These are phyloP conservation scores for Pestalotiopsis fici DNA, from an alignment of 2,329 filamentous ascomycete genomes.

Conservation along the genomic window DNA sequence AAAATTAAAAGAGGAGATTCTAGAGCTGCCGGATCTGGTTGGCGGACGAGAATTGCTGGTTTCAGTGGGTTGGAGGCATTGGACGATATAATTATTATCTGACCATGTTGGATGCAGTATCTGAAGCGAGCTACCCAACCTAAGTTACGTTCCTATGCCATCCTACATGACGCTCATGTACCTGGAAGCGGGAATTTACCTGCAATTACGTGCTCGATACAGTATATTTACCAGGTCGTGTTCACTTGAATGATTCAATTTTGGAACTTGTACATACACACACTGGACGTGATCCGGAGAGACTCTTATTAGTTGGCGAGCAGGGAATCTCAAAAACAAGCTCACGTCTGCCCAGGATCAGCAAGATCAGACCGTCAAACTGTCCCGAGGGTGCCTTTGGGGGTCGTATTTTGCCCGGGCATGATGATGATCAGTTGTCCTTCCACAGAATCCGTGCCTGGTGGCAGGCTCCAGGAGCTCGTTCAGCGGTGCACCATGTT, in stretches of 20 bases:
- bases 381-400: neutral
- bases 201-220: neutral
- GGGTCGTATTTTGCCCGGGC: neutral
- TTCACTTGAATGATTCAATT: no score
- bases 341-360: neutral
- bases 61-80: slow-evolving; percentile 4
- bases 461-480: neutral
- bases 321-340: neutral
- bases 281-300: neutral
- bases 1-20: neutral
- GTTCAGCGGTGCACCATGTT: neutral
- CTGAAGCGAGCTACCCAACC: neutral
- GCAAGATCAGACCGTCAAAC: neutral
- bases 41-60: slow-evolving; percentile 4
- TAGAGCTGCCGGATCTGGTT: slow-evolving; percentile 10
- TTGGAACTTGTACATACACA: neutral
- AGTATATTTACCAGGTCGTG: neutral
- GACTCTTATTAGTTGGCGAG: neutral
- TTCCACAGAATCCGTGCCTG: neutral
- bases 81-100: neutral
- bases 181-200: neutral
- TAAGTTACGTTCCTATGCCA: neutral
- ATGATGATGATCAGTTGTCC: slow-evolving; percentile 4
- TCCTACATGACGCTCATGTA: neutral
- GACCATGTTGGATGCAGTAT: neutral